phyloP scores from a whole-genome alignment of 2,329 filamentous ascomycete species.

The Epichloe hybrida region DNA sequence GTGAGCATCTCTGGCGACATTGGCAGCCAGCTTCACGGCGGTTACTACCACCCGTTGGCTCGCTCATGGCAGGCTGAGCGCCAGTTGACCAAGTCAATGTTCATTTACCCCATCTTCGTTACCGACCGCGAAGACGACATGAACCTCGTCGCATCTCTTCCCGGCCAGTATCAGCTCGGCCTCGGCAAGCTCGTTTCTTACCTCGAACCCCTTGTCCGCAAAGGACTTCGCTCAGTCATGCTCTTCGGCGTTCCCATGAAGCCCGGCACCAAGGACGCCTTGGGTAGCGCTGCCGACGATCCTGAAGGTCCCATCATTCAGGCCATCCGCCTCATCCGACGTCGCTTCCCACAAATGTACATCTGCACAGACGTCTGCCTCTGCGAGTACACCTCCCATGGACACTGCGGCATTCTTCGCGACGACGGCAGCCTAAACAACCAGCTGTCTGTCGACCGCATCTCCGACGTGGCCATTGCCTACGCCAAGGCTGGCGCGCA shows the following conservation, averaged over 20 bases:
- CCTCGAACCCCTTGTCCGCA: conserved; percentile 73
- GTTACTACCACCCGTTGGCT: conserved; percentile 68
- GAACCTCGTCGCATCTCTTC: conserved; percentile 76
- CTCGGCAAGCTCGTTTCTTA: conserved; percentile 76
- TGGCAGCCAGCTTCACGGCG: conserved; percentile 69
- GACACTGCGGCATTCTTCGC: conserved; percentile 89
- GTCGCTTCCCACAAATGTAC: conserved; percentile 80
- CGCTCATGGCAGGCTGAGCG: conserved; percentile 73
- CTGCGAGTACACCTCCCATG: conserved; percentile 96
- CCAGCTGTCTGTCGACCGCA: conserved; percentile 79
- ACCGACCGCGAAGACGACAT: conserved; percentile 92
- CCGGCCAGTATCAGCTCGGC: conserved; percentile 78
- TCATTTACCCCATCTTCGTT: conserved; percentile 95
- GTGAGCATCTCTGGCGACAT: conserved; percentile 64
- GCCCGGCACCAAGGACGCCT: conserved; percentile 70
- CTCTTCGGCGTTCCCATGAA: conserved; percentile 86
- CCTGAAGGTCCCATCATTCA: conserved; percentile 84
- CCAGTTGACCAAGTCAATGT: conserved; percentile 90
- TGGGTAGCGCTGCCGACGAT: conserved; percentile 87
- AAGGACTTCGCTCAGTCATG: conserved; percentile 85
- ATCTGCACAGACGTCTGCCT: conserved; percentile 89
- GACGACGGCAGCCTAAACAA: conserved; percentile 93
- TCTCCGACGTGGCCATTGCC: conserved; percentile 92
- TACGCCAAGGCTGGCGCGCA: conserved; percentile 94
- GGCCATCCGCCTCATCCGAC: conserved; percentile 69